Evolutionary conservation across 2,329 filamentous ascomycete genomes (phyloP).

Genomic region (Diaporthe helianthi): DNA sequence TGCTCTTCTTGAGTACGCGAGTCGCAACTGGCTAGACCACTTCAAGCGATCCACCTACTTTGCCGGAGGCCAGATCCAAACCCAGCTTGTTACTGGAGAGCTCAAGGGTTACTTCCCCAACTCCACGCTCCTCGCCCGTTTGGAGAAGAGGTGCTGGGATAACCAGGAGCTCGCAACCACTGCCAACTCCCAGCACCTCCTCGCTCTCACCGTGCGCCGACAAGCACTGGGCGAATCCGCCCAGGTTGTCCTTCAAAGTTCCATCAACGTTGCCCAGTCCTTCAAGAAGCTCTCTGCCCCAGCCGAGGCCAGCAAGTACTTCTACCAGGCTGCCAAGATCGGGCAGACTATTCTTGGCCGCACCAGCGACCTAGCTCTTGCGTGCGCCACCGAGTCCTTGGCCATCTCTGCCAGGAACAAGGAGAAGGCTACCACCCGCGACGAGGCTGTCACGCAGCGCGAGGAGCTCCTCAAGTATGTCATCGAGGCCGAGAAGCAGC

Average conservation of each 20-base stretch:
- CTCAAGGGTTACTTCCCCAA: slow-evolving; percentile 32
- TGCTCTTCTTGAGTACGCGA: slow-evolving; percentile 33
- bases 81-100: slow-evolving; percentile 23
- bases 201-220: slow-evolving; percentile 30
- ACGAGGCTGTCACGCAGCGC: slow-evolving; percentile 34
- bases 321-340: slow-evolving; percentile 34
- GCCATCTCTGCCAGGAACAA: slow-evolving; percentile 31
- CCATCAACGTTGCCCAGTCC: slow-evolving; percentile 33
- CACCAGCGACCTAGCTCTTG: slow-evolving; percentile 32
- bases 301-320: slow-evolving; percentile 35
- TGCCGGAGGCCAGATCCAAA: slow-evolving; percentile 29
- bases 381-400: slow-evolving; percentile 30
- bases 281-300: slow-evolving; percentile 32
- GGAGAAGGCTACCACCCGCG: slow-evolving; percentile 30
- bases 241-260: slow-evolving; percentile 31
- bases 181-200: slow-evolving; percentile 30
- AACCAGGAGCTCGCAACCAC: slow-evolving; percentile 33
- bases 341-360: slow-evolving; percentile 32
- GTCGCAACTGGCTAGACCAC: slow-evolving; percentile 34
- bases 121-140: slow-evolving; percentile 33
- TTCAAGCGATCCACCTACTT: slow-evolving; percentile 34
- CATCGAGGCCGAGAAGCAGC: slow-evolving; percentile 35
- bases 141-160: slow-evolving; percentile 35
- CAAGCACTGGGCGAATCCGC: slow-evolving; percentile 31
- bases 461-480: slow-evolving; percentile 36